Evolutionary conservation across 495 filamentous ascomycete genomes (phyloP).

Genomic region (Penicillium ochrochloron): DNA sequence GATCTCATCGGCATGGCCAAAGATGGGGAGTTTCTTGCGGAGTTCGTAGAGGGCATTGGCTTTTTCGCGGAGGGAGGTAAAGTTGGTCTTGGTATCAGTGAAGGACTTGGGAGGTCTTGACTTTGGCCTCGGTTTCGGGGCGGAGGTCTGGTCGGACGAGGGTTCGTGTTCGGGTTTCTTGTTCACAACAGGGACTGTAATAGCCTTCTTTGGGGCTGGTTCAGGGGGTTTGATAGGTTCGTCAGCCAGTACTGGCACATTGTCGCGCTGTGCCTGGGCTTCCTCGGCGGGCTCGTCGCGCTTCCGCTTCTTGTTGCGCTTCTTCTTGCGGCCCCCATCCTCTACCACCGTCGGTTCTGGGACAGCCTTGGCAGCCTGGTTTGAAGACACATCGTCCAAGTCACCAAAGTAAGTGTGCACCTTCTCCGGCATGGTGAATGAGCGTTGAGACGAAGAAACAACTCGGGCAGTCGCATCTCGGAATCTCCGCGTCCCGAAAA

Average conservation of each 20-base stretch:
- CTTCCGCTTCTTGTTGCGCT: constrained; percentile 51
- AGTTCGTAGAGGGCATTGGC: constrained; percentile 54
- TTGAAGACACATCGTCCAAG: constrained; percentile 23
- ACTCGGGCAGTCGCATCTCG: background rate
- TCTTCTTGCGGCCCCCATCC: constrained; percentile 34
- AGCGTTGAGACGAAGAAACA: constrained; percentile 5
- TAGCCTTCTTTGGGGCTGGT: background rate
- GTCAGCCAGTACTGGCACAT: background rate
- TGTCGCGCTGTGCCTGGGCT: constrained; percentile 6
- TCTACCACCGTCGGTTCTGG: constrained; percentile 14
- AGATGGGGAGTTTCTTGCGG: constrained; percentile 78
- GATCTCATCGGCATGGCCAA: constrained; percentile 71
- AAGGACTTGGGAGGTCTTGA: constrained; percentile 21
- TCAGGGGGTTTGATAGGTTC: constrained; percentile 2
- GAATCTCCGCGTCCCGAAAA: constrained; percentile 27
- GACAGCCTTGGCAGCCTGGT: constrained; percentile 16
- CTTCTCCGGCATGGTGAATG: constrained; percentile 55
- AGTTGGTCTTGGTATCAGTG: constrained; percentile 34
- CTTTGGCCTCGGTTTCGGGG: constrained; percentile 18
- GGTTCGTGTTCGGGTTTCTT: background rate
- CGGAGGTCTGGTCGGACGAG: constrained; percentile 5
- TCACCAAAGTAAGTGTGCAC: constrained; percentile 31
- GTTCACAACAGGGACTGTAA: background rate
- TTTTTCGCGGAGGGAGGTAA: constrained; percentile 46
- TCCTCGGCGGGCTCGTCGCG: constrained; percentile 36